Conservation (phyloP, 108 stramenopile genomes). For the Pseudonitzschia multiseries region DNA sequence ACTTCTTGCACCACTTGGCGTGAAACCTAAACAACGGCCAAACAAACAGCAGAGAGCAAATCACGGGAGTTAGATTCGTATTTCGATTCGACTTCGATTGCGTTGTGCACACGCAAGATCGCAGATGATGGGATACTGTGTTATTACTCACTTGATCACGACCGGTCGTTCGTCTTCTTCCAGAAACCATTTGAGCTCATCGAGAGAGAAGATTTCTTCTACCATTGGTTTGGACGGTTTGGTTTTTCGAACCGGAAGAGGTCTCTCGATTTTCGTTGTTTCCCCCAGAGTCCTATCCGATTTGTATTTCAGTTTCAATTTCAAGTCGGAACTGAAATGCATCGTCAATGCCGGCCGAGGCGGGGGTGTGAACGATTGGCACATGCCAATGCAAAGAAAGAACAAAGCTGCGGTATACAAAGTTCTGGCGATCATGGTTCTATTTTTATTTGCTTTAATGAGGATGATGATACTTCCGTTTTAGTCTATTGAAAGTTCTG, state of each 20-base stretch:
- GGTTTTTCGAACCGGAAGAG: not conserved
- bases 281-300: not conserved
- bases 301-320: conserved; percentile 7
- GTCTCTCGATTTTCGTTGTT: not conserved
- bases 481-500: too few species aligned
- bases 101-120: too few species aligned
- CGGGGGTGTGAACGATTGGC: conserved; percentile 2
- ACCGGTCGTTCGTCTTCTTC: conserved; percentile 33
- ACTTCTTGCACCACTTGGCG: conserved; percentile 38
- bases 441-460: too few species aligned
- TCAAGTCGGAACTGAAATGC: not conserved
- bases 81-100: too few species aligned
- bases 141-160: conserved; percentile 40
- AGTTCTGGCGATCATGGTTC: too few species aligned
- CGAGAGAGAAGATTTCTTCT: conserved; percentile 19
- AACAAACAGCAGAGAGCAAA: too few species aligned
- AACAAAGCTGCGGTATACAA: not conserved
- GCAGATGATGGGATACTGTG: too few species aligned
- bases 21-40: conserved; percentile 33
- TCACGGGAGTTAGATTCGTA: too few species aligned
- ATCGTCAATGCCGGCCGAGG: too few species aligned
- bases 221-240: not conserved
- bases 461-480: too few species aligned
- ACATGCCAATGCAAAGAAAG: not conserved
- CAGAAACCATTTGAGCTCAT: conserved; percentile 31